Evolutionary conservation across 352 stramenopile genomes (phyloP).

Genomic region (Phytophthora hybrid): DNA sequence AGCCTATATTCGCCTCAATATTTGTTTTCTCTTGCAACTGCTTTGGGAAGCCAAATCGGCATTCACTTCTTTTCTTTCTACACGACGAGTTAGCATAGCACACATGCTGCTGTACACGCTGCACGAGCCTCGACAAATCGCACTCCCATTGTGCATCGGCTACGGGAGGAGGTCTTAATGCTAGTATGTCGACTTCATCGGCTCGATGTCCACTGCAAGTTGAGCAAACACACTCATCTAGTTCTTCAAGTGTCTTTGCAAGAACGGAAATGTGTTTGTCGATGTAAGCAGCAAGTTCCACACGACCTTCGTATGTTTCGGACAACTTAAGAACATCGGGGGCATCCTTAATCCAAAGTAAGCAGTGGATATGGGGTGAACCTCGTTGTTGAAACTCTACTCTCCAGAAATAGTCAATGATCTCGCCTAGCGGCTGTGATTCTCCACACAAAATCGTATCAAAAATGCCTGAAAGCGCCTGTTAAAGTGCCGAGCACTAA

Average conservation of each 20-base stretch:
- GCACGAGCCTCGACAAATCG: neutral
- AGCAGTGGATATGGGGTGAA: too few relatives aligned
- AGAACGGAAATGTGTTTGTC: conserved; percentile 1
- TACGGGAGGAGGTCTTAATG: neutral
- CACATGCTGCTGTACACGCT: neutral
- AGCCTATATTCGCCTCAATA: neutral
- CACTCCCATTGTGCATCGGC: neutral
- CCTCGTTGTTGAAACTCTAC: too few relatives aligned
- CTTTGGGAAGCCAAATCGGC: conserved; percentile 23
- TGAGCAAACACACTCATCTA: neutral
- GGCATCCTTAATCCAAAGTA: too few relatives aligned
- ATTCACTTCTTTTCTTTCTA: conserved; percentile 1
- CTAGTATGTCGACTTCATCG: neutral
- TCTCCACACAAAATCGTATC: conserved; percentile 3
- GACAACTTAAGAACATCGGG: too few relatives aligned
- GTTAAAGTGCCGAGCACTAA: conserved; percentile 31
- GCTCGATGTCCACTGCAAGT: neutral
- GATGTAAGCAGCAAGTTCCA: neutral
- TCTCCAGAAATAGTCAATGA: conserved; percentile 12
- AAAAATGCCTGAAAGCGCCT: conserved; percentile 34
- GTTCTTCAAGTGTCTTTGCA: neutral
- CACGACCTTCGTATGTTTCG: neutral
- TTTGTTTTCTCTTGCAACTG: neutral
- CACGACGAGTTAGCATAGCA: conserved; percentile 15
- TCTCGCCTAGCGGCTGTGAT: conserved; percentile 17